Percentiles rank a stretch among this genome's conserved stretches.
Conservation (phyloP, 768 basidiomycete genomes). For the Tylopilus subfusipes region DNA sequence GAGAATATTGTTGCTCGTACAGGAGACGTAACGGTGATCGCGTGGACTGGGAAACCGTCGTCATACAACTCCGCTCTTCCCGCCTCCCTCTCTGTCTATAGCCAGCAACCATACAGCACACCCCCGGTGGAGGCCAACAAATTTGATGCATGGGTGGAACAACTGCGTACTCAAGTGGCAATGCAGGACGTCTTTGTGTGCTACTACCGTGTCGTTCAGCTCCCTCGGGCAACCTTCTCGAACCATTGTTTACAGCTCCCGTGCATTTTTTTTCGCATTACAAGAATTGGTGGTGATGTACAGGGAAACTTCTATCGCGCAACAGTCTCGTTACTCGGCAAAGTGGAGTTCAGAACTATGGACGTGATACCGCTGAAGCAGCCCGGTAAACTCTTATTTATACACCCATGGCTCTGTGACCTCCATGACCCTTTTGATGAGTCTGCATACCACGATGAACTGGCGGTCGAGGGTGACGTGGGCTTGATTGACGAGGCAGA, state of each 20-base stretch:
- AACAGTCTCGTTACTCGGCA: background rate
- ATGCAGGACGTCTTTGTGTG: background rate
- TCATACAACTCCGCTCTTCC: constrained; percentile 10
- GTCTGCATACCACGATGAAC: background rate
- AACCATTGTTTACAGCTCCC: background rate
- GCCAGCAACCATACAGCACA: background rate
- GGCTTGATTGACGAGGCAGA: too few relatives aligned
- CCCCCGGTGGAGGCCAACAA: background rate
- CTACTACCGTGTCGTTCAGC: background rate
- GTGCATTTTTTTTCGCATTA: background rate
- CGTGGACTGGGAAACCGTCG: constrained; percentile 5
- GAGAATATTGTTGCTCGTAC: constrained; percentile 4
- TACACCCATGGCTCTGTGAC: constrained; percentile 10
- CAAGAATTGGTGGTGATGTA: background rate
- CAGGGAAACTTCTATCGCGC: background rate
- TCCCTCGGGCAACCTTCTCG: background rate
- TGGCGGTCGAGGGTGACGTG: background rate
- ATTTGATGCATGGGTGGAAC: background rate
- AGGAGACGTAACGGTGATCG: constrained; percentile 6
- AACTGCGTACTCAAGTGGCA: background rate
- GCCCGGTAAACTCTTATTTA: background rate
- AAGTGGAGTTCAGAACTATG: background rate
- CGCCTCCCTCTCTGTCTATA: constrained; percentile 3
- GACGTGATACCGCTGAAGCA: background rate
- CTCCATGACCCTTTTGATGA: background rate